A percentile compares a stretch with the other conserved stretches of the same genome.
phyloP scores from a whole-genome alignment of 1,284 basidiomycete species.

The Kalmanozyma brasiliensis region DNA sequence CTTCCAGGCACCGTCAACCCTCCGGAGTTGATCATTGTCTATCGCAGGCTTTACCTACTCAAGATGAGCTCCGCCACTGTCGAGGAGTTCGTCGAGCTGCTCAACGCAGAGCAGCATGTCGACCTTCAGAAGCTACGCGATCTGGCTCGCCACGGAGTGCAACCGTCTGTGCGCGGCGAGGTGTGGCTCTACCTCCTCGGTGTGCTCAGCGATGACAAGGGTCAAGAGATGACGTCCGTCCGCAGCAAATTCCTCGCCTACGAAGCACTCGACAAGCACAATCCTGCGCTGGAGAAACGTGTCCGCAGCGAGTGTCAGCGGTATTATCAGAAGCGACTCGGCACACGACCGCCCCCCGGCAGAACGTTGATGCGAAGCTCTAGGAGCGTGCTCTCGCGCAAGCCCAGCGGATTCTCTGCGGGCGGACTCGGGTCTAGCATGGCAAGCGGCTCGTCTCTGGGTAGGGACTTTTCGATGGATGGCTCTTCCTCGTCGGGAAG shows the following conservation, averaged over 20 bases:
- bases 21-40: too few species aligned
- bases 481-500: conserved; percentile 4
- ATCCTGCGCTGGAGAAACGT: conserved; percentile 59
- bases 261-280: conserved; percentile 62
- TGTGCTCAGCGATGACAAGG: conserved; percentile 65
- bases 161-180: conserved; percentile 63
- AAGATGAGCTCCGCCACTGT: conserved; percentile 57
- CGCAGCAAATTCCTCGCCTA: conserved; percentile 64
- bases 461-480: conserved; percentile 17
- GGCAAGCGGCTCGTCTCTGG: background rate
- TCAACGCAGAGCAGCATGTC: conserved; percentile 64
- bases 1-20: background rate
- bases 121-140: conserved; percentile 63
- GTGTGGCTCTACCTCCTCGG: conserved; percentile 67
- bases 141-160: conserved; percentile 63
- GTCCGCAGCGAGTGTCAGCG: conserved; percentile 60
- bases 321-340: conserved; percentile 62
- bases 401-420: conserved; percentile 30
- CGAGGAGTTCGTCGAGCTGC: conserved; percentile 62
- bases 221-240: conserved; percentile 66
- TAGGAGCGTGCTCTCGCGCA: conserved; percentile 21
- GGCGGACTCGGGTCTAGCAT: background rate
- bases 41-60: too few species aligned
- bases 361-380: conserved; percentile 42
- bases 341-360: conserved; percentile 37